Base-by-base conservation (phyloP, 768 basidiomycete species). In the Mycena rebaudengoi region DNA sequence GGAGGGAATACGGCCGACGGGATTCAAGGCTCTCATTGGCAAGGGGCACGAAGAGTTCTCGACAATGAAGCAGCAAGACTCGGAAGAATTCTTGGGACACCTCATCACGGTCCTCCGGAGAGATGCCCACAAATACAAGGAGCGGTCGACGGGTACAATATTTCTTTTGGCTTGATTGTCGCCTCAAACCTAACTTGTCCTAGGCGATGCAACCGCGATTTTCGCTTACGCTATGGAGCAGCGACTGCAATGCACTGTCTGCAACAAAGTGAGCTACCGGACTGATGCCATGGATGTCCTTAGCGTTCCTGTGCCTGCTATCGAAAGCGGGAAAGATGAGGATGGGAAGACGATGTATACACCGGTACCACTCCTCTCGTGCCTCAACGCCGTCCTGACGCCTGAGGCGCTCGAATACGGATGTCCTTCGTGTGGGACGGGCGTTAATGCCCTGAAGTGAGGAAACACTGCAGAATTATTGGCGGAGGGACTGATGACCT, bases 41-140 rank as follows among this genome's bases (percentile, higher is more conserved):
- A 93, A 91, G 68, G 95, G 94, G 1, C 98, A 99, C 70, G 86
- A 86, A 30, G 98, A 98, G 77, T 99, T 99, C 70, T 82, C 92
- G 32, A 99, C 96, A 46, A 99, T 98, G 96, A 85, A 87, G 53
- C 97, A 99, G 76, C 98, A 99, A 73, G 98, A 99, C 71, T 89
- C 96, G 6, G 95, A 97, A 71, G 97, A 99, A 77, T 99, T 98
- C 79, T 84, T 99, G 55, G 84, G 87, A 33, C 88, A 97, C 76
- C 79, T 99, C 2, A 70, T 99, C 53, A 89, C 88, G 5, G 82
- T 86, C 20, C 76, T 99, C 13, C 82, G 94, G 60, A 81, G 91
- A 67, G 84, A 92, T 67, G 81, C 82, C 35, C 85, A 86, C 64
- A 87, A 86, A 68, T 74, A 71, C 69, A 84, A 73, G 65, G 79